phyloP scores from a whole-genome alignment of 2,329 filamentous ascomycete species.

The Zopfia rhizophila region DNA sequence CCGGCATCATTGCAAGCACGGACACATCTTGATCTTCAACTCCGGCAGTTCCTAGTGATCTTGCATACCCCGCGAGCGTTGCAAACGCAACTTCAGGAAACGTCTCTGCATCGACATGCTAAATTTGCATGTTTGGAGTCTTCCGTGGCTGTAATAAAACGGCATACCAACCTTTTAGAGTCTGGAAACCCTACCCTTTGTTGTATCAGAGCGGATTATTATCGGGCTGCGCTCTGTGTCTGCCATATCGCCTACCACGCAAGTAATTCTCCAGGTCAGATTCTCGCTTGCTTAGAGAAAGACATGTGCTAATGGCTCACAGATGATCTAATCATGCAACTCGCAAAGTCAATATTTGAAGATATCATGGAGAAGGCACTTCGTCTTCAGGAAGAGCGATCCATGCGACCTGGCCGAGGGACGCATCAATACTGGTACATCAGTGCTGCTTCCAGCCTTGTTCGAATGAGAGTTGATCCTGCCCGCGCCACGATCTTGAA shows the following conservation, averaged over 20 bases:
- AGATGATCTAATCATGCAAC: slow-evolving; percentile 21
- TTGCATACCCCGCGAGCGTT: slow-evolving; percentile 27
- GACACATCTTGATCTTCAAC: slow-evolving; percentile 36
- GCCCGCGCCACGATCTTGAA: slow-evolving; percentile 29
- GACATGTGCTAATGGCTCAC: slow-evolving; percentile 14
- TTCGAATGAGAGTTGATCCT: slow-evolving; percentile 35
- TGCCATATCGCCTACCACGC: slow-evolving; percentile 33
- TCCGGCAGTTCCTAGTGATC: slow-evolving; percentile 39
- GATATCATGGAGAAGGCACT: slow-evolving; percentile 34
- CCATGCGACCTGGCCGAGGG: slow-evolving; percentile 45
- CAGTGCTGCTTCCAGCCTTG: slow-evolving; percentile 44
- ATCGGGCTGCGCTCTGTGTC: slow-evolving; percentile 29
- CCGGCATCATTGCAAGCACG: slow-evolving; percentile 20
- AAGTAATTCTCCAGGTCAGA: slow-evolving; percentile 12
- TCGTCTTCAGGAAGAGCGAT: slow-evolving; percentile 45
- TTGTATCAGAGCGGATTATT: slow-evolving; percentile 32
- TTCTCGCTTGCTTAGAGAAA: slow-evolving; percentile 12
- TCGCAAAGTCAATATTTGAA: slow-evolving; percentile 22
- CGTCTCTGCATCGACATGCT: slow-evolving; percentile 17
- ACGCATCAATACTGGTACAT: slow-evolving; percentile 50
- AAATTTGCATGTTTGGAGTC: slow-evolving; percentile 23
- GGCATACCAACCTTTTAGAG: slow-evolving; percentile 25
- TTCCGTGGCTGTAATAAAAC: slow-evolving; percentile 19
- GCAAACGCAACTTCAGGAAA: background rate
- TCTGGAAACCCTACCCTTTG: slow-evolving; percentile 24